phyloP scores from a whole-genome alignment of 2,329 filamentous ascomycete species.

The Trichoderma koningiopsis region DNA sequence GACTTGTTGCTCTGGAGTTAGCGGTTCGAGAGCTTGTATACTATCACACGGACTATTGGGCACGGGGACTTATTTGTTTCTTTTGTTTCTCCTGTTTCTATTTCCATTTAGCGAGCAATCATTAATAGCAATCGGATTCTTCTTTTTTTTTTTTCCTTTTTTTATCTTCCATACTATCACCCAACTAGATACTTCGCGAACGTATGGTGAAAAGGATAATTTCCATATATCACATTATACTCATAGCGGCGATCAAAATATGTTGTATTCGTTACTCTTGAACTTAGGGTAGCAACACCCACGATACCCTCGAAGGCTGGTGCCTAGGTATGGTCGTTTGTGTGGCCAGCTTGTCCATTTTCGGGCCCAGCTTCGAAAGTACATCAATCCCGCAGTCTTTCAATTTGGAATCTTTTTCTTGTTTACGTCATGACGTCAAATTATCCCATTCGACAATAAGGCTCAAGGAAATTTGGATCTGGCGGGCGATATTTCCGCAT shows the following conservation, averaged over 20 bases:
- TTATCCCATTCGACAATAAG: not conserved
- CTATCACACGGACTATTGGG: not conserved
- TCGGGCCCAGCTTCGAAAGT: not conserved
- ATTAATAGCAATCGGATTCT: not conserved
- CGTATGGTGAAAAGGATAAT: not conserved
- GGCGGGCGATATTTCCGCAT: constrained; percentile 1
- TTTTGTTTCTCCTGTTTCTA: not conserved
- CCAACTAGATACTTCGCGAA: not conserved
- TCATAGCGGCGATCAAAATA: not conserved
- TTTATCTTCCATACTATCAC: not conserved
- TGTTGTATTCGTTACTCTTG: not conserved
- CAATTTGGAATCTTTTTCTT: not conserved
- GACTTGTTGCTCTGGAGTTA: not conserved
- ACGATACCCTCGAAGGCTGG: not conserved
- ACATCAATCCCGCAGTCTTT: not conserved
- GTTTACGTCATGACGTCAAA: not conserved
- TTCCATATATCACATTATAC: not conserved
- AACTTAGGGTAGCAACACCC: too few species aligned
- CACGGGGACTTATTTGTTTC: not conserved
- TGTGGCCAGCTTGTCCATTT: not conserved
- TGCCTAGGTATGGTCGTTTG: not conserved
- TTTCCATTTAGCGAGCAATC: not conserved
- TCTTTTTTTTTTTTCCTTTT: not conserved
- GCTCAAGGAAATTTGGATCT: not conserved
- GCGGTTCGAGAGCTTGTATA: not conserved